Evolutionary conservation across 1,284 basidiomycete genomes (phyloP), one percentile per base, ranked within the genome.

Genomic region (Peniophora sp.): DNA sequence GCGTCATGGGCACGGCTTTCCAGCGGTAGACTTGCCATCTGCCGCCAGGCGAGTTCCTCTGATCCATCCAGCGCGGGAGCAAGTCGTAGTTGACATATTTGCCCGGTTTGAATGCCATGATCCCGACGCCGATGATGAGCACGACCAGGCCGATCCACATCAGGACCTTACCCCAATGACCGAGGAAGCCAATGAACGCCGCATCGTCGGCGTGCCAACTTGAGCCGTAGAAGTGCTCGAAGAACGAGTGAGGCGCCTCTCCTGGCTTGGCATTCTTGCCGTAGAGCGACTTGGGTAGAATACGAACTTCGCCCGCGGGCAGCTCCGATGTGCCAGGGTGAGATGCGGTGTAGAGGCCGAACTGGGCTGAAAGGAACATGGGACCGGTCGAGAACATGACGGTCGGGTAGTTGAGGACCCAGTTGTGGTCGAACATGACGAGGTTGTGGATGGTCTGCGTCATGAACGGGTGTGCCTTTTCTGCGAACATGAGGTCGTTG

Each of bases 341-440:
- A 17, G 85, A 77, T 32, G 89, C 75, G 25, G 85, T 80, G 71
- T 88, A 93, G 53, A 91, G 74, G 51, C 89, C 84, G 67, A 93
- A 90, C 67, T 96, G 84, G 19, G 89, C 81, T 2, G 91, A 91
- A 22, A 97, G 69, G 71, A 94, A 92, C 92, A 95, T 92, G 65
- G 92, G 85, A 1, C 96, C 96, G 0, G 97, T 99, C 47, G 92
- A 93, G 73, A 99, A 99, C 96, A 99, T 99, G 71, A 99, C 96
- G 34, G 96, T 99, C 27, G 97, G 96, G 62, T 99, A 99, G 69
- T 97, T 95, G 63, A 93, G 81, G 50, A 97, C 67, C 82, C 92
- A 98, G 50, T 83, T 80, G 68, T 96, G 92, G 70, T 98, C 89
- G 66, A 96, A 99, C n/a, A 85, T 85, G 61, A 85, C 78, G 55